These are phyloP conservation scores for Lentinula sp. DNA, from an alignment of 768 basidiomycete genomes.

Conservation along the genomic window DNA sequence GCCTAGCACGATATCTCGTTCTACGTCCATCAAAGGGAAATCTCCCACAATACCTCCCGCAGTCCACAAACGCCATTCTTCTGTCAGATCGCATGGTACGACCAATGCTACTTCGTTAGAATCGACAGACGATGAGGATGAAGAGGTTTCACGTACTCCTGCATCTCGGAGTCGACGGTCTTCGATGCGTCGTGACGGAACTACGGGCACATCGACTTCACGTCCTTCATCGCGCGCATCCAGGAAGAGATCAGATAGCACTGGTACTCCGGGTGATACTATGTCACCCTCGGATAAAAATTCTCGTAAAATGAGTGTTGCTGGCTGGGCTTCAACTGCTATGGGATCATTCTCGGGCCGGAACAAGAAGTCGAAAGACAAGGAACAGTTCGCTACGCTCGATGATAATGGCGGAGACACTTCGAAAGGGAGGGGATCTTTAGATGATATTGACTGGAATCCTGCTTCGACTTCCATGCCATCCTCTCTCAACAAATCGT, in stretches of 20 bases:
- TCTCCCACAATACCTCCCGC: neutral
- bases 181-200: constrained; percentile 29
- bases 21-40: neutral
- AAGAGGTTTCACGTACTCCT: constrained; percentile 8
- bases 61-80: neutral
- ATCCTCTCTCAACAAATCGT: constrained; percentile 21
- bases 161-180: constrained; percentile 19
- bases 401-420: constrained; percentile 37
- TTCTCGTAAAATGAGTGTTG: constrained; percentile 38
- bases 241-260: constrained; percentile 60
- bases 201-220: constrained; percentile 34
- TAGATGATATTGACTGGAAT: constrained; percentile 18
- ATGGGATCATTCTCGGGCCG: constrained; percentile 55
- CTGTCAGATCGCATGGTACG: neutral
- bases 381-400: constrained; percentile 49
- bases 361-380: constrained; percentile 53
- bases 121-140: constrained; percentile 31
- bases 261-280: constrained; percentile 27
- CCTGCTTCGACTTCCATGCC: constrained; percentile 15
- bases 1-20: neutral
- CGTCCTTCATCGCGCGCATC: constrained; percentile 56
- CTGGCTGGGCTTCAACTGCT: constrained; percentile 65
- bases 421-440: constrained; percentile 18
- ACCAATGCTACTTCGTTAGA: neutral
- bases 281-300: constrained; percentile 20